phyloP scores from a whole-genome alignment of 345 rosid genomes.

The Populus tremula region DNA sequence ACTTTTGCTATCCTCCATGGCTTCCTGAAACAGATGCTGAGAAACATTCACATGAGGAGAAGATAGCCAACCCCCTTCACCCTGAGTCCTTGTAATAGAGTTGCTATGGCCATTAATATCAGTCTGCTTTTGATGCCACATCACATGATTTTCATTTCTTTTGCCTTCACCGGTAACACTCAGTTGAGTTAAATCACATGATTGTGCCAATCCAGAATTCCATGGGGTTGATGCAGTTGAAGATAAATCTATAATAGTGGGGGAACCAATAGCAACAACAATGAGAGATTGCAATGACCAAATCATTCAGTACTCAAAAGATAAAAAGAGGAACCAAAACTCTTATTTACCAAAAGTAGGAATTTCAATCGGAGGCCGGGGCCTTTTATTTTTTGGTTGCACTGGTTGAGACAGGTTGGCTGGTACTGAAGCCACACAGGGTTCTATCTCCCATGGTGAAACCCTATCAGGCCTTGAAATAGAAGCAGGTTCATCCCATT shows the following conservation, averaged over 20 bases:
- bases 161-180: constrained; percentile 44
- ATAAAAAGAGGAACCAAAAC: background rate
- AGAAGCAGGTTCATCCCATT: constrained; percentile 94
- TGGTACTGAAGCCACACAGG: constrained; percentile 49
- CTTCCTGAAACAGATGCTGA: constrained; percentile 47
- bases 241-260: constrained; percentile 32
- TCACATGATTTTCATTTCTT: constrained; percentile 39
- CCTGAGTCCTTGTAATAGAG: constrained; percentile 36
- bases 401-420: constrained; percentile 41
- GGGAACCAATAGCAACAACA: background rate
- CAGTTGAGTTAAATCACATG: constrained; percentile 48
- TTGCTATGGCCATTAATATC: constrained; percentile 40
- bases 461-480: constrained; percentile 76
- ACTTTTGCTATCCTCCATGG: constrained; percentile 51
- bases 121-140: constrained; percentile 47
- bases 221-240: constrained; percentile 40
- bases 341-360: constrained; percentile 42
- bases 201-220: constrained; percentile 36
- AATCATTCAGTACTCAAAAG: background rate
- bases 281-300: constrained; percentile 14
- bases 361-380: constrained; percentile 50
- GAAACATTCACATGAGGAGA: constrained; percentile 43
- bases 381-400: constrained; percentile 62
- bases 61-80: constrained; percentile 52
- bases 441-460: constrained; percentile 96